A percentile compares a stretch with the other conserved stretches of the same genome.
Conservation (phyloP, 2,329 filamentous ascomycete species). For the Sclerotinia spermophila region DNA sequence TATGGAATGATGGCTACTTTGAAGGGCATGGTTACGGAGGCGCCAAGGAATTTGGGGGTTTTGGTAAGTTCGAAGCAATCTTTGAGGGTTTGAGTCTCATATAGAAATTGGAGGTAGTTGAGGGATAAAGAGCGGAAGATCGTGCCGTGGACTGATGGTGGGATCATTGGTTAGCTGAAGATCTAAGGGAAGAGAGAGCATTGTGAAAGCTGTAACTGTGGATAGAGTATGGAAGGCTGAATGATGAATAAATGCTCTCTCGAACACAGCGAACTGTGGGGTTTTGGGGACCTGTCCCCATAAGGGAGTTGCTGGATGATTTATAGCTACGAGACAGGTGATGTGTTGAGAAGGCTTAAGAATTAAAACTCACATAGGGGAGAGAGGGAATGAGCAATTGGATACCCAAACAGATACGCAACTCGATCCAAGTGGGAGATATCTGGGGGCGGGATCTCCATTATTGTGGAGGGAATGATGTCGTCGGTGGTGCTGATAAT, state of each 20-base stretch:
- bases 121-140: constrained; percentile 51
- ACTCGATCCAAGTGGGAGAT: constrained; percentile 28
- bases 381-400: constrained; percentile 53
- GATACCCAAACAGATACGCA: constrained; percentile 54
- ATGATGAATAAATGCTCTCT: neutral
- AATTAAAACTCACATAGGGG: constrained; percentile 15
- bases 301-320: neutral
- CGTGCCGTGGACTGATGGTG: constrained; percentile 49
- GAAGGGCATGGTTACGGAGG: constrained; percentile 79
- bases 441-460: constrained; percentile 25
- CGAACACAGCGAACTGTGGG: neutral
- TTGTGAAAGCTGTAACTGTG: neutral
- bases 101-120: constrained; percentile 50
- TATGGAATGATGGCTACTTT: constrained; percentile 73
- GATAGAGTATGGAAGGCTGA: neutral
- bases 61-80: constrained; percentile 50
- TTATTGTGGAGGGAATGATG: constrained; percentile 15
- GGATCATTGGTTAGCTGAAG: neutral
- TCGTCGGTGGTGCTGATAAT: constrained; percentile 1
- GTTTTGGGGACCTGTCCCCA: neutral
- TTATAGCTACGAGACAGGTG: neutral
- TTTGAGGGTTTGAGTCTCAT: constrained; percentile 50
- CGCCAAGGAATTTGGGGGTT: constrained; percentile 60
- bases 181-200: neutral
- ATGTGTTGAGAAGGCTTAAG: neutral